phyloP scores from a whole-genome alignment of 2,329 filamentous ascomycete species.

The Colletotrichum tanaceti region DNA sequence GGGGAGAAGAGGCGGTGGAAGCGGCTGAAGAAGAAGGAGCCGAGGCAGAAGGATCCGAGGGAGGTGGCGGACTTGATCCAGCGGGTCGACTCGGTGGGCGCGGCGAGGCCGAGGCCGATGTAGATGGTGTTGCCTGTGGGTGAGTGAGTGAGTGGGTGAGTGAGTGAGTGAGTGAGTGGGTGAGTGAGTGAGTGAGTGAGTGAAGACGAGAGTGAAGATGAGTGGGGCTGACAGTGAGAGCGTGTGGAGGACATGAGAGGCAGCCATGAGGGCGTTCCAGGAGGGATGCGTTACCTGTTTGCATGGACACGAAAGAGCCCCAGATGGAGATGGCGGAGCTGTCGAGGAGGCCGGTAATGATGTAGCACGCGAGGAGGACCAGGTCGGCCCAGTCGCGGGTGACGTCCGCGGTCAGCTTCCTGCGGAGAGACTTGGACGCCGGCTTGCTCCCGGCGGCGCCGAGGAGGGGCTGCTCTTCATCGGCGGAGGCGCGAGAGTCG shows the following conservation, averaged over 20 bases:
- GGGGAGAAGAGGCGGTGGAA: constrained; percentile 74
- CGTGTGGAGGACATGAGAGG: too few relatives aligned
- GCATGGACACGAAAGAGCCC: constrained; percentile 87
- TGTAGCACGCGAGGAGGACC: constrained; percentile 76
- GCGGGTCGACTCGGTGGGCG: constrained; percentile 64
- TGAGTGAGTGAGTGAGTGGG: too few relatives aligned
- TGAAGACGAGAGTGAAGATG: background rate
- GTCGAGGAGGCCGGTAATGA: constrained; percentile 82
- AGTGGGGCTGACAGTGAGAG: too few relatives aligned
- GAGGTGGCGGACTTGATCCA: constrained; percentile 81
- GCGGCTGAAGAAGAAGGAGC: constrained; percentile 76
- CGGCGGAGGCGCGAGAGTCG: constrained; percentile 21
- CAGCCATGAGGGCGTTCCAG: background rate
- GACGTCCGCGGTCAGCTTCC: constrained; percentile 59
- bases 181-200: too few relatives aligned
- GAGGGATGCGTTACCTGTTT: constrained; percentile 72
- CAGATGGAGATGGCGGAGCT: constrained; percentile 81
- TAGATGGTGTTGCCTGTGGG: constrained; percentile 80
- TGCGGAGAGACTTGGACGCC: constrained; percentile 44
- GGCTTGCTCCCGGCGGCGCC: constrained; percentile 41
- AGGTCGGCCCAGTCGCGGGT: constrained; percentile 73
- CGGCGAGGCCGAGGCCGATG: constrained; percentile 77
- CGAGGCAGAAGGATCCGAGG: constrained; percentile 76
- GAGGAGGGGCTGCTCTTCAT: constrained; percentile 53
- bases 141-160: too few relatives aligned